Evolutionary conservation across 352 stramenopile genomes (phyloP), one percentile per base, ranked within the genome.

Genomic region (Phytophthora brassicae): DNA sequence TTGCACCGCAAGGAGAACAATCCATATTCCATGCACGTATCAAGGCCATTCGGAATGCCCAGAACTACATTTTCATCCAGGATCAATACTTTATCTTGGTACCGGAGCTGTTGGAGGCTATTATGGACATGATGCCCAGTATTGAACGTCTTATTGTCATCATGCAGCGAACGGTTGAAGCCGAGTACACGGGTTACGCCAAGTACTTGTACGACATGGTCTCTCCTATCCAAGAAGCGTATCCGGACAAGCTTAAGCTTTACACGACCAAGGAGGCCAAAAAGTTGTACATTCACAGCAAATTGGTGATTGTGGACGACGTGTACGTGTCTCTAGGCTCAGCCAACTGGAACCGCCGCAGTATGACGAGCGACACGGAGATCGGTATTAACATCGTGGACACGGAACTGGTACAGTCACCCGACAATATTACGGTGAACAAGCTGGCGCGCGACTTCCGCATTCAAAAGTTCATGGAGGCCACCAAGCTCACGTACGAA

Each of bases 281-380:
- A 41, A 29, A 75, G 13, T 66, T 95, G 24, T 95, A 92, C 67
- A 77, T 94, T 38, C 88, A 96, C 66, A 80, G 71, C 38, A 94
- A 94, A 41, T 47, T 92, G 20, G 51, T 95, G 41, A 65, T 94
- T 44, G 55, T 91, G 22, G 92, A 98, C 64, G 91, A 97, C 55
- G 80, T 89, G 44, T 87, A 89, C 42, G 68, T 86, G 36, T 87
- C 92, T 0, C 81, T 97, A 47, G 89, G 91, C 11, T 96, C 86
- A 33, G 79, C 87, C 49, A 97, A 97, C 72, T 97, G 95, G 69
- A 97, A 97, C 62, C 86, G 95, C 47, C 85, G 92, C 29, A 96
- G 83, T 49, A 86, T 91, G 63, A 88, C 79, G 36, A 83, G 66
- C 31, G 81, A 89, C 66, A 75, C 75, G 41, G 79, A 90, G 58